phyloP scores from a whole-genome alignment of 805 yeast species.

The Nakazawaea ishiwadae region DNA sequence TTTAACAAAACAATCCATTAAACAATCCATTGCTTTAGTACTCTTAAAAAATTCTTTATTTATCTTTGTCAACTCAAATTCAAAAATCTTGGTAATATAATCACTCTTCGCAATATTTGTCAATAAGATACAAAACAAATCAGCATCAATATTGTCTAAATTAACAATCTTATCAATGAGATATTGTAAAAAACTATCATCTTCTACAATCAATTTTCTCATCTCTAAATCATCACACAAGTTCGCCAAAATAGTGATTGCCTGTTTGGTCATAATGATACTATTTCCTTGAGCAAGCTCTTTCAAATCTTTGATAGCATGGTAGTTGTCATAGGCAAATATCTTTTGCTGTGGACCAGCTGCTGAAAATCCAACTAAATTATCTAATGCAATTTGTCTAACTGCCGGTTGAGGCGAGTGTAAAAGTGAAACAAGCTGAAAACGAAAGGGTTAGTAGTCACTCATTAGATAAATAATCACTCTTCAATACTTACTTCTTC shows the following conservation, averaged over 20 bases:
- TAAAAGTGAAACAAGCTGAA: slow-evolving; percentile 67
- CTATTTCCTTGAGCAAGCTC: slow-evolving; percentile 49
- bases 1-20: slow-evolving; percentile 86
- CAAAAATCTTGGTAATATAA: slow-evolving; percentile 48
- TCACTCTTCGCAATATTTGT: slow-evolving; percentile 84
- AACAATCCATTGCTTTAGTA: slow-evolving; percentile 60
- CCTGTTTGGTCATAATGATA: slow-evolving; percentile 52
- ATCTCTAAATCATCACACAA: slow-evolving; percentile 67
- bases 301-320: slow-evolving; percentile 71
- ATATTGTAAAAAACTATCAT: slow-evolving; percentile 47
- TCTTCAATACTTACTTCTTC: slow-evolving; percentile 35
- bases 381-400: slow-evolving; percentile 78
- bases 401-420: slow-evolving; percentile 80
- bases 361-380: slow-evolving; percentile 74
- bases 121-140: slow-evolving; percentile 75
- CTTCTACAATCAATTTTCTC: slow-evolving; percentile 62
- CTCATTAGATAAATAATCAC: too few species aligned
- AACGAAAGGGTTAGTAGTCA: slow-evolving; percentile 11
- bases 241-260: slow-evolving; percentile 79
- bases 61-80: slow-evolving; percentile 27
- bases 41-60: slow-evolving; percentile 53
- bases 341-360: slow-evolving; percentile 61
- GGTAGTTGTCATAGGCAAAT: slow-evolving; percentile 65
- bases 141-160: slow-evolving; percentile 63
- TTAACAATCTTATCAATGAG: slow-evolving; percentile 47